phyloP scores from a whole-genome alignment of 257 asterid species.

The Apocynum venetum region DNA sequence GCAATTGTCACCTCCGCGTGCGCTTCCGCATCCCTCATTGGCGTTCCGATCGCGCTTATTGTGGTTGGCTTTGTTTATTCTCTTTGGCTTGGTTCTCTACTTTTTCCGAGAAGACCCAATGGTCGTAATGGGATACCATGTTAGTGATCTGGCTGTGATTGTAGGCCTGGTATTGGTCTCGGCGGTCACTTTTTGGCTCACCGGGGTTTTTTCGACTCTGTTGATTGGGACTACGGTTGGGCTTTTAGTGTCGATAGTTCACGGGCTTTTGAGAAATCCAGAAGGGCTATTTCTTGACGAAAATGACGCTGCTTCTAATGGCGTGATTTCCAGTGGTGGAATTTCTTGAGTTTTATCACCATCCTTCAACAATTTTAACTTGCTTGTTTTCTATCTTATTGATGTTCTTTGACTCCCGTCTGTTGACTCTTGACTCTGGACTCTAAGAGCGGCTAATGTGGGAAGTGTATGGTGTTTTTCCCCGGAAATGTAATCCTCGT shows the following conservation, averaged over 20 bases:
- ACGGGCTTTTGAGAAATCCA: constrained; percentile 59
- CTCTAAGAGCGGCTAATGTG: background rate
- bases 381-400: background rate
- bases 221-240: constrained; percentile 56
- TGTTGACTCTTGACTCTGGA: background rate
- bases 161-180: constrained; percentile 37
- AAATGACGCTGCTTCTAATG: constrained; percentile 52
- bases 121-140: constrained; percentile 46
- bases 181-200: constrained; percentile 33
- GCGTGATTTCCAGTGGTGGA: constrained; percentile 43
- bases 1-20: constrained; percentile 40
- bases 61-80: constrained; percentile 37
- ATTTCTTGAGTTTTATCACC: constrained; percentile 2
- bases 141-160: constrained; percentile 49
- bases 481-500: background rate
- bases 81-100: constrained; percentile 57
- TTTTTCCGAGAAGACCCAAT: constrained; percentile 78
- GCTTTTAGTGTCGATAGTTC: constrained; percentile 34
- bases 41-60: constrained; percentile 46
- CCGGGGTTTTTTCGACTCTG: constrained; percentile 44
- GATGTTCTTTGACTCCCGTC: background rate
- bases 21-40: constrained; percentile 54
- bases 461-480: no score
- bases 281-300: constrained; percentile 72
- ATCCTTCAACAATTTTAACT: background rate